phyloP scores from a whole-genome alignment of 208 protist species.

The Acanthamoeba sp. region DNA sequence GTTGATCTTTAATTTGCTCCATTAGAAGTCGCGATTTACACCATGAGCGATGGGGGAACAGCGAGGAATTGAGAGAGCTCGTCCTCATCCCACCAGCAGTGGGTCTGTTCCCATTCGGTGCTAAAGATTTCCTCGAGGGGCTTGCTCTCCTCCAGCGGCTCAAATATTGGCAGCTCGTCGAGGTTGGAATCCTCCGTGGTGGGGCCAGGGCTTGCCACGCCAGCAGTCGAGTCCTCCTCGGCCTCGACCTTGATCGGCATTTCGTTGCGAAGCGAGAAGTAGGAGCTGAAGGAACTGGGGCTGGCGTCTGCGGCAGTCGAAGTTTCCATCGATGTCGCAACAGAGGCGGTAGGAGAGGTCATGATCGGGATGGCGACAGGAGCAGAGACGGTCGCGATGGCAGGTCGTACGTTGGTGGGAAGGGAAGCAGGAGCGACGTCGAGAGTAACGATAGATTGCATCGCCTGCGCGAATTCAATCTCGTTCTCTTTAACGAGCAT shows the following conservation, averaged over 20 bases:
- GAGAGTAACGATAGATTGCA: not conserved
- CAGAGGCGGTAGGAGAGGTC: not conserved
- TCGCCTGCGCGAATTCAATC: conserved; percentile 52
- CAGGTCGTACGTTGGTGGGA: not conserved
- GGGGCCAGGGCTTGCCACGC: not conserved
- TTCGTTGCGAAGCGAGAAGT: not conserved
- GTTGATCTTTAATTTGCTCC: not conserved
- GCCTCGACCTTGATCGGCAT: not conserved
- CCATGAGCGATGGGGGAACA: conserved; percentile 51
- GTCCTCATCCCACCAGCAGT: conserved; percentile 58
- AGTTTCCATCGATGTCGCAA: not conserved
- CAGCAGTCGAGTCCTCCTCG: not conserved
- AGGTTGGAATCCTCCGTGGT: not conserved
- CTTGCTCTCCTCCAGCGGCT: conserved; percentile 32
- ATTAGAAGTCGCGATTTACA: not conserved
- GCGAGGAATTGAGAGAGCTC: conserved; percentile 39
- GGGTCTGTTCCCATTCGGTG: conserved; percentile 51
- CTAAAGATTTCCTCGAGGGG: conserved; percentile 45
- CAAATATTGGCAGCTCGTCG: conserved; percentile 25
- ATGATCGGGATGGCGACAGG: not conserved
- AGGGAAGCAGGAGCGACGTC: not conserved
- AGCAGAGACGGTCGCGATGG: not conserved
- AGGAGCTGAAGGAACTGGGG: not conserved
- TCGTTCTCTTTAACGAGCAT: conserved; percentile 40
- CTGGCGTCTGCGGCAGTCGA: not conserved